Conservation (phyloP, 441 rosid species). For the Populus hybrid region DNA sequence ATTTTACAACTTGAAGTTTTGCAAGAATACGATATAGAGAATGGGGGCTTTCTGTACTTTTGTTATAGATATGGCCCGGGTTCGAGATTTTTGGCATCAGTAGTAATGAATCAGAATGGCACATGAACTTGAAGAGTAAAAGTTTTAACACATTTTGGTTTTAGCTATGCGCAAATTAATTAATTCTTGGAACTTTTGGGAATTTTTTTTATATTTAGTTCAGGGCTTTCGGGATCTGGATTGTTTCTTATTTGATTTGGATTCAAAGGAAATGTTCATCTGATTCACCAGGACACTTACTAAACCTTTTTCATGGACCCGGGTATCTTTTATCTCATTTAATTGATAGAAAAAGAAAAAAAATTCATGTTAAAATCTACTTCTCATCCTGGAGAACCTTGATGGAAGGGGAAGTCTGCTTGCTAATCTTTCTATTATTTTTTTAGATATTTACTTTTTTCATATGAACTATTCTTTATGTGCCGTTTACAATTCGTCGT, state of each 20-base stretch:
- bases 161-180: background rate
- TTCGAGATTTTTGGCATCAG: background rate
- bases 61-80: background rate
- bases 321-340: background rate
- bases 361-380: background rate
- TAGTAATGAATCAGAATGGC: background rate
- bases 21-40: background rate
- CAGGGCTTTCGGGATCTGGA: background rate
- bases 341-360: too few species aligned
- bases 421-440: background rate
- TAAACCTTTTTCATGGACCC: background rate
- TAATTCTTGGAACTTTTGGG: too few species aligned
- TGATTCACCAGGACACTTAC: background rate
- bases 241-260: background rate
- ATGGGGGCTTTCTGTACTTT: background rate
- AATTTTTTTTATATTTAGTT: background rate
- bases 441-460: background rate
- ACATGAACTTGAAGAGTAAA: background rate
- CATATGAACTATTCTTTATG: background rate
- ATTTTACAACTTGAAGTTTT: background rate
- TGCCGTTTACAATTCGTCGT: background rate
- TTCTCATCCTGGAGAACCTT: background rate
- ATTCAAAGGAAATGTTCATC: background rate
- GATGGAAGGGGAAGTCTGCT: background rate
- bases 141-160: background rate